phyloP scores from a whole-genome alignment of 805 yeast genomes.

The Kuraishia hungarica region DNA sequence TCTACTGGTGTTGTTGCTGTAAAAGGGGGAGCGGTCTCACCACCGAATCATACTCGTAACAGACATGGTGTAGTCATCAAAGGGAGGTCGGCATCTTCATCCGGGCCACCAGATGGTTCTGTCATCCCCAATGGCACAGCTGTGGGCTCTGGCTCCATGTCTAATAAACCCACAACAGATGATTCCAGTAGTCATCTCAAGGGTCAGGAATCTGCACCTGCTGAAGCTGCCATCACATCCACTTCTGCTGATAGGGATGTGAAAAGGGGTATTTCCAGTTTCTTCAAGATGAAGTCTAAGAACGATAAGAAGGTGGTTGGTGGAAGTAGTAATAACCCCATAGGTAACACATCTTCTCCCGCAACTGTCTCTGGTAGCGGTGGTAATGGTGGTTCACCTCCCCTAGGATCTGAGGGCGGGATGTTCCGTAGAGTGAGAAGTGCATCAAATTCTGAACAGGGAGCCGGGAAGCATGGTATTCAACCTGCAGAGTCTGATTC shows the following conservation, averaged over 20 bases:
- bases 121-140: neutral
- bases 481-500: neutral
- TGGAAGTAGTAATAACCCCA: neutral
- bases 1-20: neutral
- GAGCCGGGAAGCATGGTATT: neutral
- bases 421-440: neutral
- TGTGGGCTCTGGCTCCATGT: no score
- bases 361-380: no score
- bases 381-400: conserved; percentile 3
- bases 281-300: conserved; percentile 14
- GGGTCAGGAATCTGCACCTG: no score
- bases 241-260: conserved; percentile 3
- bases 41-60: conserved; percentile 15
- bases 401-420: neutral
- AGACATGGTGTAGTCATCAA: conserved; percentile 15
- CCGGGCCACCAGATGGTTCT: neutral
- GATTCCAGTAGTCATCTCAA: no score
- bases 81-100: neutral
- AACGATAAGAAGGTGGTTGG: conserved; percentile 12
- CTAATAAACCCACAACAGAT: no score
- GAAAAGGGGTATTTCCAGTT: conserved; percentile 13
- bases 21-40: conserved; percentile 1
- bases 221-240: neutral
- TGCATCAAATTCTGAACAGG: neutral
- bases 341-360: no score